phyloP scores from a whole-genome alignment of 2,329 filamentous ascomycete genomes.

The Fusarium xyrophilum region DNA sequence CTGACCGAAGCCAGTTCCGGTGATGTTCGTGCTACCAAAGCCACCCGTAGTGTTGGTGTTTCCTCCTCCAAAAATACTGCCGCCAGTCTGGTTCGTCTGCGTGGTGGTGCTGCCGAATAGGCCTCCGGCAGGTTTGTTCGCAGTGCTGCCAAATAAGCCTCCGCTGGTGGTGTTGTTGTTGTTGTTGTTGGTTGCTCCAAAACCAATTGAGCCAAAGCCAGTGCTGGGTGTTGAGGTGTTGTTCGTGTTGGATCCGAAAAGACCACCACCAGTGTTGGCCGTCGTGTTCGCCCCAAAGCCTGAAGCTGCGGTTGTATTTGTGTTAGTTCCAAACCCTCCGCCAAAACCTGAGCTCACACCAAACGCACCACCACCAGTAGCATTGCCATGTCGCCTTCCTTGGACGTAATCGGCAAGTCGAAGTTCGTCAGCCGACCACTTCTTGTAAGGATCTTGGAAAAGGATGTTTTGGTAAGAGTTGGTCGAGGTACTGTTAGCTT shows the following conservation, averaged over 20 bases:
- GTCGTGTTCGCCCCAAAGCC: slow-evolving; percentile 57
- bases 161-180: slow-evolving; percentile 43
- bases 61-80: slow-evolving; percentile 40
- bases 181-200: slow-evolving; percentile 49
- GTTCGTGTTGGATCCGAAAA: slow-evolving; percentile 48
- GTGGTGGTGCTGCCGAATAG: slow-evolving; percentile 49
- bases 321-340: slow-evolving; percentile 57
- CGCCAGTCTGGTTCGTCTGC: slow-evolving; percentile 35
- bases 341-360: slow-evolving; percentile 65
- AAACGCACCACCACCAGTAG: slow-evolving; percentile 84
- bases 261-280: slow-evolving; percentile 44
- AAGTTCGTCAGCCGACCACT: slow-evolving; percentile 88
- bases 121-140: slow-evolving; percentile 42
- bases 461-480: slow-evolving; percentile 80
- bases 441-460: slow-evolving; percentile 81
- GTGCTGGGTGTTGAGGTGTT: slow-evolving; percentile 39
- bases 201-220: slow-evolving; percentile 47
- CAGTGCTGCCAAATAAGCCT: slow-evolving; percentile 44
- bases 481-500: slow-evolving; percentile 61
- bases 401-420: slow-evolving; percentile 87
- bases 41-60: slow-evolving; percentile 29
- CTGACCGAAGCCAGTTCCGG: slow-evolving; percentile 50
- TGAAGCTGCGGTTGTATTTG: slow-evolving; percentile 39
- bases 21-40: slow-evolving; percentile 32
- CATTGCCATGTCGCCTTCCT: slow-evolving; percentile 83